Evolutionary conservation across 768 basidiomycete species (phyloP).

Genomic region (Coprinellus aureogranulatus): DNA sequence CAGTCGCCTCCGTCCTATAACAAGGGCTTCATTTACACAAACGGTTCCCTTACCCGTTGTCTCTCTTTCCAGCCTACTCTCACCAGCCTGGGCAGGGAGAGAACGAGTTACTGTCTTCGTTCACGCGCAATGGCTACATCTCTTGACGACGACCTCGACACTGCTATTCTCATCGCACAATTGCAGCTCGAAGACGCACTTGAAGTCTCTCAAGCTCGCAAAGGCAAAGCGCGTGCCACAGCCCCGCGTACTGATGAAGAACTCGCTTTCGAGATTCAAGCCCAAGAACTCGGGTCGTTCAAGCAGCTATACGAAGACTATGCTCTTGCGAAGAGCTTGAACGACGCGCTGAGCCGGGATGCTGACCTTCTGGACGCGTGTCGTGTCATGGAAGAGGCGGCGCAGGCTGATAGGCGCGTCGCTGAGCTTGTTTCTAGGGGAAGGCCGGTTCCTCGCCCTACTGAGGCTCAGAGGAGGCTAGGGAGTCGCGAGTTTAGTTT

Average conservation of each 20-base stretch:
- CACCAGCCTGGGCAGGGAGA: not conserved
- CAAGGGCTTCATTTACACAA: not conserved
- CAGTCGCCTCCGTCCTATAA: too few species aligned
- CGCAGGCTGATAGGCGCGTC: slow-evolving; percentile 9
- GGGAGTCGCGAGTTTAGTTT: not conserved
- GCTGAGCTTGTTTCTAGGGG: slow-evolving; percentile 2
- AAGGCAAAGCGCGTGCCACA: slow-evolving; percentile 36
- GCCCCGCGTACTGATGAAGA: slow-evolving; percentile 40
- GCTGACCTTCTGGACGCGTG: slow-evolving; percentile 6
- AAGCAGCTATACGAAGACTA: not conserved
- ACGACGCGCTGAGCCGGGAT: not conserved
- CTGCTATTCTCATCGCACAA: slow-evolving; percentile 37
- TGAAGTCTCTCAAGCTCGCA: slow-evolving; percentile 18
- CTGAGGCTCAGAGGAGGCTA: slow-evolving; percentile 8
- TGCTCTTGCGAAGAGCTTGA: slow-evolving; percentile 3
- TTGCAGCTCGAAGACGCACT: slow-evolving; percentile 42
- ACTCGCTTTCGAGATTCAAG: slow-evolving; percentile 41
- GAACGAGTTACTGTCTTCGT: not conserved
- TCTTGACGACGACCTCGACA: slow-evolving; percentile 29
- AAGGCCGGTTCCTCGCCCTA: slow-evolving; percentile 2
- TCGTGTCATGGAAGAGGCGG: slow-evolving; percentile 9
- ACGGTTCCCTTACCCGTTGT: not conserved
- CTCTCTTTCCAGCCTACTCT: not conserved
- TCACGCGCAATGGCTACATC: not conserved
- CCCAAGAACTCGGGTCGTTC: slow-evolving; percentile 28